phyloP scores from a whole-genome alignment of 108 stramenopile genomes.

The Nitzschia inconspicua region DNA sequence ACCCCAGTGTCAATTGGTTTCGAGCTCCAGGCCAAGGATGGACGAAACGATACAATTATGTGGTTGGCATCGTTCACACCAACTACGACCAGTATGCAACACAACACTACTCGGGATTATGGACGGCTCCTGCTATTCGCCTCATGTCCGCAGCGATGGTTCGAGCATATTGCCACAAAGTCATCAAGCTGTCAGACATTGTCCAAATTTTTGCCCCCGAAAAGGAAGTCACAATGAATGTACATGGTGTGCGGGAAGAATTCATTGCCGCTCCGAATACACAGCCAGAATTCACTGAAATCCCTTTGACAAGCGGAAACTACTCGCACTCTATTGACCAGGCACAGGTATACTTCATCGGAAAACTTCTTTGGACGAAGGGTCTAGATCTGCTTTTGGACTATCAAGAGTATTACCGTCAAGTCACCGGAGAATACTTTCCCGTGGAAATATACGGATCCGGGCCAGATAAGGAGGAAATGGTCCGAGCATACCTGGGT shows the following conservation, averaged over 20 bases:
- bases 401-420: slow-evolving; percentile 64
- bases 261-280: slow-evolving; percentile 34
- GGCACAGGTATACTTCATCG: slow-evolving; percentile 74
- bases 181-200: slow-evolving; percentile 79
- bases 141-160: slow-evolving; percentile 80
- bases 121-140: slow-evolving; percentile 72
- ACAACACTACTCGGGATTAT: slow-evolving; percentile 40
- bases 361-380: slow-evolving; percentile 85
- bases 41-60: slow-evolving; percentile 80
- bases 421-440: slow-evolving; percentile 64
- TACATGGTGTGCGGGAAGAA: slow-evolving; percentile 81
- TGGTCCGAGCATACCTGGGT: slow-evolving; percentile 67
- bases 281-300: neutral
- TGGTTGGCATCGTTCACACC: slow-evolving; percentile 86
- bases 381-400: slow-evolving; percentile 76
- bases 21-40: slow-evolving; percentile 81
- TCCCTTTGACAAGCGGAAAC: neutral
- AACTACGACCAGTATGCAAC: slow-evolving; percentile 60
- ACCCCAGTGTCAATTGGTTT: slow-evolving; percentile 89
- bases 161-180: slow-evolving; percentile 85
- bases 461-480: slow-evolving; percentile 74
- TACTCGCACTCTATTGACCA: neutral
- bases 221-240: slow-evolving; percentile 75
- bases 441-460: slow-evolving; percentile 75
- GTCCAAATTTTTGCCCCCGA: slow-evolving; percentile 79